Percentiles rank a stretch among this genome's conserved stretches.
Conservation (phyloP, 306 rosid genomes). For the Acacia confusa region DNA sequence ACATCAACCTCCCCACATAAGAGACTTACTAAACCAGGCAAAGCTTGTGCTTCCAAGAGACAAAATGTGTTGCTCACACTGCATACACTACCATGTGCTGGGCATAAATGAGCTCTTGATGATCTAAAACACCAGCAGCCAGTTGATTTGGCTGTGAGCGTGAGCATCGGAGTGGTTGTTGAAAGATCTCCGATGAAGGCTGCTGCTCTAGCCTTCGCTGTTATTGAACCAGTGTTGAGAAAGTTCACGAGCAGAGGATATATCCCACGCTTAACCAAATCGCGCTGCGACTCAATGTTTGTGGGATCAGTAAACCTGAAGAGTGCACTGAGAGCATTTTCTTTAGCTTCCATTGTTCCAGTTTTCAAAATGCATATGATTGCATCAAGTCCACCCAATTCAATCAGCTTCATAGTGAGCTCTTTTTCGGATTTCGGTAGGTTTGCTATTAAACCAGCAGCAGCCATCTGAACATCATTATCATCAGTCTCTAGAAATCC, state of each 20-base stretch:
- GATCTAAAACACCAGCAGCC: constrained; percentile 58
- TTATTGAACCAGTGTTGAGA: constrained; percentile 53
- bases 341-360: constrained; percentile 73
- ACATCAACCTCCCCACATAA: constrained; percentile 65
- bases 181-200: constrained; percentile 84
- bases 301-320: constrained; percentile 88
- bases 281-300: constrained; percentile 56
- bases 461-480: constrained; percentile 75
- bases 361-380: constrained; percentile 60
- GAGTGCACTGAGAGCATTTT: constrained; percentile 85
- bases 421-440: constrained; percentile 70
- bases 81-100: constrained; percentile 67
- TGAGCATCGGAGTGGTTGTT: constrained; percentile 58
- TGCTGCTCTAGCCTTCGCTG: constrained; percentile 90
- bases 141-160: constrained; percentile 40
- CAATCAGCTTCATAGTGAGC: constrained; percentile 61
- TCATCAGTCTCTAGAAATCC: constrained; percentile 71
- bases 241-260: constrained; percentile 71
- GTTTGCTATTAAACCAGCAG: constrained; percentile 82
- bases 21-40: constrained; percentile 62
- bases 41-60: constrained; percentile 66
- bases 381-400: constrained; percentile 68
- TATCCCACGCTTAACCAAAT: constrained; percentile 61
- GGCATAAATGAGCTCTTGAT: constrained; percentile 44
- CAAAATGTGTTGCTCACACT: constrained; percentile 58